phyloP scores from a whole-genome alignment of 768 basidiomycete genomes.

The Podaxis sp. region DNA sequence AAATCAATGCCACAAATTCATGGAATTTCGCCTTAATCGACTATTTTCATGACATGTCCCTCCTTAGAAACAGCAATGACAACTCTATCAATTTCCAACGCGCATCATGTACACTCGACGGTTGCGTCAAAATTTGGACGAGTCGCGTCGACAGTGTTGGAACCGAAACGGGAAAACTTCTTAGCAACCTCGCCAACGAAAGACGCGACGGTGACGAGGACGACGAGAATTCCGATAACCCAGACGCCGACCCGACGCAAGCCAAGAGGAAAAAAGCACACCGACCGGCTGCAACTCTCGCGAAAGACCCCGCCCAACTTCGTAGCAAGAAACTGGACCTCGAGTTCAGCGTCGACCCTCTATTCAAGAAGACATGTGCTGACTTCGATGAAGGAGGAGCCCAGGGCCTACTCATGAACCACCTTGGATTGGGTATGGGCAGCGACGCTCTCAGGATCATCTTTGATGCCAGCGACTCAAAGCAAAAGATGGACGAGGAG shows the following conservation, averaged over 20 bases:
- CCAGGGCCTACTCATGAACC: slow-evolving; percentile 95
- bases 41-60: slow-evolving; percentile 98
- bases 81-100: slow-evolving; percentile 99
- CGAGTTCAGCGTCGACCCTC: slow-evolving; percentile 93
- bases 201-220: slow-evolving; percentile 55
- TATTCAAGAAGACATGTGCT: slow-evolving; percentile 96
- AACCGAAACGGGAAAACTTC: slow-evolving; percentile 92
- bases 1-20: slow-evolving; percentile 97
- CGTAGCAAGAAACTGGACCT: slow-evolving; percentile 92
- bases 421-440: slow-evolving; percentile 75
- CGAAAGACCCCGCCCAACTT: slow-evolving; percentile 78
- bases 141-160: slow-evolving; percentile 96
- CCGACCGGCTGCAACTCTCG: slow-evolving; percentile 82
- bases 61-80: slow-evolving; percentile 88
- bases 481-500: slow-evolving; percentile 69
- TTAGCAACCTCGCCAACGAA: slow-evolving; percentile 79
- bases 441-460: slow-evolving; percentile 87
- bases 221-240: slow-evolving; percentile 63
- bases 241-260: slow-evolving; percentile 63
- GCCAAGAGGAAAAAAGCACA: slow-evolving; percentile 64
- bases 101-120: slow-evolving; percentile 95
- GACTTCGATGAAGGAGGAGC: slow-evolving; percentile 99
- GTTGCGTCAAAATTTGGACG: slow-evolving; percentile 99
- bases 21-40: slow-evolving; percentile 99
- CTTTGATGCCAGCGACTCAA: slow-evolving; percentile 94